Percentiles rank a stretch among this genome's conserved stretches.
phyloP scores from a whole-genome alignment of 768 basidiomycete genomes.

The Omphalotus guepiniiformis region DNA sequence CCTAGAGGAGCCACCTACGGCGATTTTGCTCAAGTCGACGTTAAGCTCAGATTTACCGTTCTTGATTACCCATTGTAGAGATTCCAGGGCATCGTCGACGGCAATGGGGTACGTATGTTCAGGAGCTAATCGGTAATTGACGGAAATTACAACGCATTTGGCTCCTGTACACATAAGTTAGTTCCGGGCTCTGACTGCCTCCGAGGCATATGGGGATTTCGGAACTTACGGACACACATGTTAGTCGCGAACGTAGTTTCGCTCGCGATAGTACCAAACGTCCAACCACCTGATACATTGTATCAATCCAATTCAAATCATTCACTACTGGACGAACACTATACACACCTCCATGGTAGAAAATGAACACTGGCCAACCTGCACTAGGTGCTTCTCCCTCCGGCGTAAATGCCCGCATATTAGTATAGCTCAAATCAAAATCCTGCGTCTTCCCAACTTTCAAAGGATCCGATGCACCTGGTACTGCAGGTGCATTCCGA shows the following conservation, averaged over 20 bases:
- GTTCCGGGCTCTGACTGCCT: not conserved
- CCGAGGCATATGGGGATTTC: not conserved
- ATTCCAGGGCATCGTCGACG: constrained; percentile 65
- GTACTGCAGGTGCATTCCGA: constrained; percentile 48
- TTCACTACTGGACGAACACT: not conserved
- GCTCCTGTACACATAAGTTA: constrained; percentile 36
- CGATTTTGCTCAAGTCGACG: constrained; percentile 49
- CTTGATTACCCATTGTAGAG: constrained; percentile 55
- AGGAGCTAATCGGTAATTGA: constrained; percentile 71
- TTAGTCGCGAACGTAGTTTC: constrained; percentile 61
- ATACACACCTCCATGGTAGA: constrained; percentile 65
- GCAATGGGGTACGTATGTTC: constrained; percentile 70
- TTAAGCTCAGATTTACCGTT: constrained; percentile 43
- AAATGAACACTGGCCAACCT: constrained; percentile 73
- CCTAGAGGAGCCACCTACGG: constrained; percentile 76
- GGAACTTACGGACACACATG: constrained; percentile 49
- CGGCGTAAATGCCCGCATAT: constrained; percentile 63
- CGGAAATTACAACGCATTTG: constrained; percentile 57
- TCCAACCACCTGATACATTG: constrained; percentile 61
- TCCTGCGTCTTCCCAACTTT: constrained; percentile 54
- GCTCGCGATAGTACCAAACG: constrained; percentile 57
- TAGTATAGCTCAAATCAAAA: constrained; percentile 45
- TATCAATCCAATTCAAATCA: not conserved
- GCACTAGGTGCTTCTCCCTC: constrained; percentile 39
- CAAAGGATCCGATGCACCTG: constrained; percentile 53